A percentile compares a stretch with the other conserved stretches of the same genome.
Evolutionary conservation across 257 asterid species (phyloP).

Genomic region (Buddleja alternifolia): DNA sequence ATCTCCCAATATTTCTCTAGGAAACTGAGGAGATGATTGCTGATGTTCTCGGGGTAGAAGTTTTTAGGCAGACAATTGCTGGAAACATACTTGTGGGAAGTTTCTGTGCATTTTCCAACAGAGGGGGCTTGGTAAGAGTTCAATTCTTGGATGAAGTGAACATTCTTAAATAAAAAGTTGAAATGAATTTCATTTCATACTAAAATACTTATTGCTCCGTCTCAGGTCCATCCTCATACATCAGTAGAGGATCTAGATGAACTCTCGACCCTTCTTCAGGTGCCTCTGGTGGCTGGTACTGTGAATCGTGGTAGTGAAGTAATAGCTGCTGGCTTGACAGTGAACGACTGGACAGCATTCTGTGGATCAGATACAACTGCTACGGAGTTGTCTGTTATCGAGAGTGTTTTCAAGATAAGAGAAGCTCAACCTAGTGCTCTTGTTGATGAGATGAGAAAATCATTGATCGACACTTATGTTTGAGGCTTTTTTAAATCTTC

Average conservation of each 20-base stretch:
- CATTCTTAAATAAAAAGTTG: not conserved
- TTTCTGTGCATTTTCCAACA: constrained; percentile 72
- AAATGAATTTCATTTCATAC: not conserved
- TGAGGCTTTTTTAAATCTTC: constrained; percentile 32
- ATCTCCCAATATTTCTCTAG: constrained; percentile 37
- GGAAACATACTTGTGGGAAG: constrained; percentile 91
- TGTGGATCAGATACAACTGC: constrained; percentile 97
- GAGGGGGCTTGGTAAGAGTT: constrained; percentile 87
- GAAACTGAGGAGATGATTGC: constrained; percentile 94
- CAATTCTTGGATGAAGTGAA: not conserved
- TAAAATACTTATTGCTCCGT: not conserved
- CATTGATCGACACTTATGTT: constrained; percentile 77
- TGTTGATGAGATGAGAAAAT: constrained; percentile 85
- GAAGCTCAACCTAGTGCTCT: constrained; percentile 85
- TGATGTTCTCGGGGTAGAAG: constrained; percentile 94
- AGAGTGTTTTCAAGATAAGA: constrained; percentile 82
- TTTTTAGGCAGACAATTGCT: constrained; percentile 83
- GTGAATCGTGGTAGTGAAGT: constrained; percentile 93
- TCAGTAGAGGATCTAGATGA: constrained; percentile 89
- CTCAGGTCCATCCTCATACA: constrained; percentile 89
- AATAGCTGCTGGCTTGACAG: constrained; percentile 74
- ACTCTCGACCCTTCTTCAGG: constrained; percentile 90
- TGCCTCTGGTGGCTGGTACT: constrained; percentile 87
- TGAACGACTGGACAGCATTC: constrained; percentile 92
- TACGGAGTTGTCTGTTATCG: constrained; percentile 80